A percentile compares a stretch with the other conserved stretches of the same genome.
Evolutionary conservation across 2,329 filamentous ascomycete genomes (phyloP).

Genomic region (Blumeriella jaapii): DNA sequence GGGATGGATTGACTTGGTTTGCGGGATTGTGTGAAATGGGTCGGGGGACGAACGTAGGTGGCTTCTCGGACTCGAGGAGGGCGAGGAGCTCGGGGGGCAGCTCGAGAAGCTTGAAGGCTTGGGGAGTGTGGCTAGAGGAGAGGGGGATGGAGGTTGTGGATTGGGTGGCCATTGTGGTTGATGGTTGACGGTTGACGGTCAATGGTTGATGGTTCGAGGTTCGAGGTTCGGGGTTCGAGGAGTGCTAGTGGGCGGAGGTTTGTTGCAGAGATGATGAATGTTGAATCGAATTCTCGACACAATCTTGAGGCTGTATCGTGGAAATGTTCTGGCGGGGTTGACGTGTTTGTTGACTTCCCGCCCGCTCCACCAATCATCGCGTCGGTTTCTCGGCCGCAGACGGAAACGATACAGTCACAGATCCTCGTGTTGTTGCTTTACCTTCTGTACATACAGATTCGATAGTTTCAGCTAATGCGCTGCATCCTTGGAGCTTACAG

Average conservation of each 20-base stretch:
- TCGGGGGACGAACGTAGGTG: constrained; percentile 1
- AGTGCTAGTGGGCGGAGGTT: too few species aligned
- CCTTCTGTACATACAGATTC: too few species aligned
- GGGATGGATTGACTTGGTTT: too few species aligned
- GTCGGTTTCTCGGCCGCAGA: too few species aligned
- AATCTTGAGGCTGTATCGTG: not conserved
- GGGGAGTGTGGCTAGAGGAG: constrained; percentile 35
- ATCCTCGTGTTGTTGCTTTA: too few species aligned
- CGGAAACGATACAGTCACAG: too few species aligned
- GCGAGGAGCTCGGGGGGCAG: constrained; percentile 46
- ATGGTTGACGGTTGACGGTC: not conserved
- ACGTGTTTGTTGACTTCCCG: too few species aligned
- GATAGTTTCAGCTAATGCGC: not conserved
- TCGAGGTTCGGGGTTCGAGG: too few species aligned
- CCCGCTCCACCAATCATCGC: constrained; percentile 23
- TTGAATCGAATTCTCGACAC: too few species aligned
- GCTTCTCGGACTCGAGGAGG: constrained; percentile 36
- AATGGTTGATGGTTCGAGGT: not conserved
- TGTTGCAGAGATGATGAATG: too few species aligned
- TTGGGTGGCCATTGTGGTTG: constrained; percentile 23
- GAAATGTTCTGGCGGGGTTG: not conserved
- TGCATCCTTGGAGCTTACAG: constrained; percentile 2
- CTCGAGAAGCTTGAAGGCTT: constrained; percentile 49
- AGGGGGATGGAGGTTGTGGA: constrained; percentile 37
- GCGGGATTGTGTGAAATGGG: too few species aligned